Conservation (phyloP, 192 early-diverging fungal genomes). For the Dimargaris cristalligena region DNA sequence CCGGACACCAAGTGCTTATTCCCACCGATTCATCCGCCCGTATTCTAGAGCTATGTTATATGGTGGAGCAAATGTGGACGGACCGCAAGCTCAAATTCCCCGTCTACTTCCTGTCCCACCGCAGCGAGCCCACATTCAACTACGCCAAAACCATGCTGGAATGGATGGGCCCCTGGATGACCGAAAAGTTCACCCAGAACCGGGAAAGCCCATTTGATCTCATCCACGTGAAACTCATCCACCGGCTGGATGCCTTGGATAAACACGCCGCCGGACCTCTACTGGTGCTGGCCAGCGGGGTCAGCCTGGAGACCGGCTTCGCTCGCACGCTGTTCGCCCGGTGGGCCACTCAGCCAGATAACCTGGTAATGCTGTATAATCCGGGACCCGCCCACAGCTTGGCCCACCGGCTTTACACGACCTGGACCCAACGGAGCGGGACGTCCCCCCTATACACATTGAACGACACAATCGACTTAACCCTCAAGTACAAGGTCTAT, state of each 20-base stretch:
- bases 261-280: slow-evolving; percentile 52
- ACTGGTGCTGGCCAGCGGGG: slow-evolving; percentile 67
- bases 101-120: slow-evolving; percentile 61
- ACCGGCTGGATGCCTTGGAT: slow-evolving; percentile 47
- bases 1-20: slow-evolving; percentile 65
- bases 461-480: slow-evolving; percentile 14
- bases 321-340: slow-evolving; percentile 60
- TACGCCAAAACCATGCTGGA: slow-evolving; percentile 82
- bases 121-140: slow-evolving; percentile 53
- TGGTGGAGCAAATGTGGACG: slow-evolving; percentile 79
- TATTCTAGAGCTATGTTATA: slow-evolving; percentile 74
- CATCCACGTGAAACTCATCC: slow-evolving; percentile 51
- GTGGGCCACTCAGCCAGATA: slow-evolving; percentile 31
- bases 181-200: slow-evolving; percentile 45
- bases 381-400: neutral
- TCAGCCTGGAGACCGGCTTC: slow-evolving; percentile 69
- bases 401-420: neutral
- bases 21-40: slow-evolving; percentile 81
- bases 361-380: neutral
- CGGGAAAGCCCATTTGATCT: slow-evolving; percentile 83
- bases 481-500: slow-evolving; percentile 42
- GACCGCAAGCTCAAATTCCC: slow-evolving; percentile 39
- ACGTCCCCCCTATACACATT: neutral
- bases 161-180: slow-evolving; percentile 86
- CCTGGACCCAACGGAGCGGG: neutral